Evolutionary conservation across 495 filamentous ascomycete species (phyloP), one percentile per base, ranked within the genome.

Genomic region (Apiosordaria backusii): DNA sequence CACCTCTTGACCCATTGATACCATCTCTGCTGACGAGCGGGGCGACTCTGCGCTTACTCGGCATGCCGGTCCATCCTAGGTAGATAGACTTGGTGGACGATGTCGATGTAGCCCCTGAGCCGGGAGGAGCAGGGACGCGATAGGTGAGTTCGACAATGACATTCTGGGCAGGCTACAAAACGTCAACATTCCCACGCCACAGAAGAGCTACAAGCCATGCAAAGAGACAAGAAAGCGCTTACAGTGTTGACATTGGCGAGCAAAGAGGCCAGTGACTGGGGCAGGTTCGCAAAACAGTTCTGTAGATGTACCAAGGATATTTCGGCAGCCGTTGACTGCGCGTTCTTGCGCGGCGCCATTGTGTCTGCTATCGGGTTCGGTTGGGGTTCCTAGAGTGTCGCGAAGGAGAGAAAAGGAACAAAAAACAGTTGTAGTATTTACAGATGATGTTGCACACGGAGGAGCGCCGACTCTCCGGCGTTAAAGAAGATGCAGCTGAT

Each of bases 11-110:
- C 57, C 84, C 83, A 71, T 76, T 85, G 67, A 92, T 86, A 4
- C 91, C 90, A 75, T 92, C 89, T 65, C 88, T 85, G 54, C 87
- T 82, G 19, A 92, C 86, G 16, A 93, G 83, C 3, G 91, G 85
- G 27, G 87, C 87, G 68, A 89, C 79, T 75, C 87, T 90, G 68
- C 89, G 83, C 83, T 92, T 93, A 83, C 92, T 97, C 68, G 90
- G 88, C 91, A 98, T 95, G 66, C 95, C 95, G 19, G 95, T 96
- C 96, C 96, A 99, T 71, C 95, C 95, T 57, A 95, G 81, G 69
- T 88, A 96, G 69, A 93, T 84, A 62, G 91, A 93, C 69, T 83
- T 89, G 25, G 81, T 76, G 58, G 82, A 71, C 16, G 73, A 35
- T 21, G 72, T 50, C 13, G 66, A 45, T 35, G 68, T 74, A 77